These are phyloP conservation scores for Pouteria campechiana DNA, from an alignment of 179 eudicot genomes.

Conservation along the genomic window DNA sequence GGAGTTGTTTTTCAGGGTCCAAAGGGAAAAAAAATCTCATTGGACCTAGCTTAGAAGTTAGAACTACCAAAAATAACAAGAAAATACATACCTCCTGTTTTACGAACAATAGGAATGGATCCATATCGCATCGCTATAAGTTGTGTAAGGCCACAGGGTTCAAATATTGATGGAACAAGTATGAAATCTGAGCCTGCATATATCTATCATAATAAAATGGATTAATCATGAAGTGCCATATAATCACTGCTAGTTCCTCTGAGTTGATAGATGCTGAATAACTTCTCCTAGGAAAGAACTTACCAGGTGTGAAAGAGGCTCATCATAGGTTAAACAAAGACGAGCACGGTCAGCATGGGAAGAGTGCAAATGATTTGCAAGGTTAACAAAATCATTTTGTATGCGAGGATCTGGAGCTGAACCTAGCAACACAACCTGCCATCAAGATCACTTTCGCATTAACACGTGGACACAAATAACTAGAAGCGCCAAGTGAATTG, in stretches of 20 bases:
- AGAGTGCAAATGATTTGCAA: conserved; percentile 75
- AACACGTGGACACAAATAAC: neutral
- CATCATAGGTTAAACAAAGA: conserved; percentile 86
- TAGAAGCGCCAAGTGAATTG: neutral
- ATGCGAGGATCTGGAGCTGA: conserved; percentile 96
- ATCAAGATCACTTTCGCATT: conserved; percentile 3
- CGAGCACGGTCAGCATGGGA: conserved; percentile 82
- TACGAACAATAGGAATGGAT: conserved; percentile 88
- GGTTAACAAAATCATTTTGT: conserved; percentile 79
- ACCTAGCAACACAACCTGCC: conserved; percentile 85
- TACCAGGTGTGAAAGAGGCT: conserved; percentile 99
- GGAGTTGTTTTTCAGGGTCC: too few relatives aligned
- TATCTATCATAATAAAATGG: conserved; percentile 36
- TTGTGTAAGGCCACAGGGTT: conserved; percentile 97
- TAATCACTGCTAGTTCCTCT: neutral
- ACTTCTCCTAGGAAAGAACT: too few relatives aligned
- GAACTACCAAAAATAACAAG: neutral
- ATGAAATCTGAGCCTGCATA: conserved; percentile 96
- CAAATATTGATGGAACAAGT: conserved; percentile 91
- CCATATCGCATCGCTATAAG: conserved; percentile 99
- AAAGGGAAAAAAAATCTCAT: too few relatives aligned
- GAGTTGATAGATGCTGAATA: too few relatives aligned
- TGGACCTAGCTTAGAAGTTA: too few relatives aligned
- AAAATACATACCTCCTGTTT: conserved; percentile 73
- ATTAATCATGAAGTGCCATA: neutral